A percentile compares a stretch with the other conserved stretches of the same genome.
Conservation (phyloP, 2,329 filamentous ascomycete species). For the Colletotrichum sp. region DNA sequence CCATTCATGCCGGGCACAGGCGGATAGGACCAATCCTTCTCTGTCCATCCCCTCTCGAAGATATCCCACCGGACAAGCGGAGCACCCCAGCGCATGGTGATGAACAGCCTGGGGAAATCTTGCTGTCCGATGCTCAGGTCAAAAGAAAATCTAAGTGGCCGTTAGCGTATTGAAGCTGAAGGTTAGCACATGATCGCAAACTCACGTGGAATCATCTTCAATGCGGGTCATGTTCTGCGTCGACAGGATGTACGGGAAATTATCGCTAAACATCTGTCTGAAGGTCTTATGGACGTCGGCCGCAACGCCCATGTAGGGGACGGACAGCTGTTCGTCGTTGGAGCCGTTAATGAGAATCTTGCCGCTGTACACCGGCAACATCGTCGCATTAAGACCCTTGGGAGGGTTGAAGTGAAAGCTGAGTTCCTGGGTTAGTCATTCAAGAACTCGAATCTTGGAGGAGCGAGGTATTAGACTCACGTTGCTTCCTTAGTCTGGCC, state of each 20-base stretch:
- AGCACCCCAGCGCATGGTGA: slow-evolving; percentile 9
- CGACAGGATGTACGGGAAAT: neutral
- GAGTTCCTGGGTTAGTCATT: neutral
- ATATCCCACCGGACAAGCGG: slow-evolving; percentile 29
- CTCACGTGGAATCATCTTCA: slow-evolving; percentile 16
- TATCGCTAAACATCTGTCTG: neutral
- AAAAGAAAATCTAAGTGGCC: slow-evolving; percentile 5
- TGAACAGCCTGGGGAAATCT: slow-evolving; percentile 11
- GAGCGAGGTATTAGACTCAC: neutral
- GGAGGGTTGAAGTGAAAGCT: slow-evolving; percentile 33
- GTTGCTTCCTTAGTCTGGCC: slow-evolving; percentile 26
- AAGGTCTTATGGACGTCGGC: slow-evolving; percentile 2
- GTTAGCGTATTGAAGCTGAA: neutral
- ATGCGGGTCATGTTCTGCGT: neutral
- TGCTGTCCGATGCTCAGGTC: slow-evolving; percentile 1
- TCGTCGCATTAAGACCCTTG: slow-evolving; percentile 26
- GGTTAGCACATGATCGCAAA: neutral
- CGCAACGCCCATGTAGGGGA: slow-evolving; percentile 41
- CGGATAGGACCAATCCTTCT: slow-evolving; percentile 46
- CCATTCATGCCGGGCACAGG: slow-evolving; percentile 38
- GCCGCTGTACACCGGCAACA: slow-evolving; percentile 48
- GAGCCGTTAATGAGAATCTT: slow-evolving; percentile 46
- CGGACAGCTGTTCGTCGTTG: slow-evolving; percentile 43
- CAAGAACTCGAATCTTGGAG: neutral
- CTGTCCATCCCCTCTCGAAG: slow-evolving; percentile 42